Percentiles rank a stretch among this genome's conserved stretches.
phyloP scores from a whole-genome alignment of 192 early-diverging fungal species.

The Coemansia sp. region DNA sequence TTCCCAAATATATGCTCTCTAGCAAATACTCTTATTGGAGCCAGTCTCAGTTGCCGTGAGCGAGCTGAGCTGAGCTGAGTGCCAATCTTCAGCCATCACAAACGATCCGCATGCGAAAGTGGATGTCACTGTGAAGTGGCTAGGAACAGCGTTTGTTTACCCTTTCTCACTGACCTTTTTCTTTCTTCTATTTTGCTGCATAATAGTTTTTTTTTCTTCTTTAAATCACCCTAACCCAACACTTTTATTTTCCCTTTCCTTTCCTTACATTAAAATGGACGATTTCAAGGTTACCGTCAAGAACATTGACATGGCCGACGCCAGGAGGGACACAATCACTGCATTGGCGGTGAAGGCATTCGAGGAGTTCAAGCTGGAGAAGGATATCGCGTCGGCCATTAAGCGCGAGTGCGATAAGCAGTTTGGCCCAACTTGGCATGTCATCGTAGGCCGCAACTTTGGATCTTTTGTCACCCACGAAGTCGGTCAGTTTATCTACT shows the following conservation, averaged over 20 bases:
- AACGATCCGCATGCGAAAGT: constrained; percentile 6
- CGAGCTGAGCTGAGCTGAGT: constrained; percentile 7
- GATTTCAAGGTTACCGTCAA: constrained; percentile 92
- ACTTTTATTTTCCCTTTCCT: background rate
- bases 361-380: constrained; percentile 95
- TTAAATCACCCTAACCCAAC: background rate
- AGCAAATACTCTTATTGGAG: no score
- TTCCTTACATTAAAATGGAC: constrained; percentile 29
- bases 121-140: background rate
- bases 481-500: constrained; percentile 97
- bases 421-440: constrained; percentile 98
- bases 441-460: constrained; percentile 98
- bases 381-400: constrained; percentile 97
- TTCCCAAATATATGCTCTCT: background rate
- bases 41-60: background rate
- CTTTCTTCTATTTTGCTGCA: constrained; percentile 4
- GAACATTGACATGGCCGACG: constrained; percentile 98
- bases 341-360: constrained; percentile 86
- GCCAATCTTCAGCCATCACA: constrained; percentile 1
- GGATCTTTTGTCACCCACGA: constrained; percentile 98
- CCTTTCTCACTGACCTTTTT: constrained; percentile 9
- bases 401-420: constrained; percentile 99
- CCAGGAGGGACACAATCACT: constrained; percentile 93
- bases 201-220: constrained; percentile 14
- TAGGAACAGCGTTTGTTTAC: constrained; percentile 11